Base-by-base conservation (phyloP, 192 early-diverging fungal species). In the Funneliformis mosseae region DNA sequence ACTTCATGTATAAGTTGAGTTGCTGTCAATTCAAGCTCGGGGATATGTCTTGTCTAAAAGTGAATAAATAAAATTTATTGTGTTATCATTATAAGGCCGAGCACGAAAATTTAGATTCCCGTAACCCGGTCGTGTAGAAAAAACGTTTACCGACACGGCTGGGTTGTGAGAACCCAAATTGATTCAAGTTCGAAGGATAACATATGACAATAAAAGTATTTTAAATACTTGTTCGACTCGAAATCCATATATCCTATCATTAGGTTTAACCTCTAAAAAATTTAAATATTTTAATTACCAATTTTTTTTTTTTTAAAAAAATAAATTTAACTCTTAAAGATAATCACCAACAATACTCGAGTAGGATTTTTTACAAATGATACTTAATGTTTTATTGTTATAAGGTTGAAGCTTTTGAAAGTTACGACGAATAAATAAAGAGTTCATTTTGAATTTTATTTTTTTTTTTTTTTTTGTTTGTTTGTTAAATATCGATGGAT, bases 1-100 rank as follows among this genome's bases (percentile, higher is more conserved):
- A 84, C 81, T 46, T 90, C 83, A 83, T 97, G 96, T 71, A 90
- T 88, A 74, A 97, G 85, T 21, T 89, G 86, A 66, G 95, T 87
- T 0, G 95, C 94, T 28, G 88, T 91, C 38, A 96, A 86, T 79
- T 96, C 90, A 50, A 96, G 91, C 82, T 97, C 95, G 39, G 87
- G 84, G 18, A 97, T 89, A 33, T 80, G 81, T 43, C 88, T 88
- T 5, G 87, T 82, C 84, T 92, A 83, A 64, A 33, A 69, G 6
- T 39, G 11, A 69, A 33, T 18, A 33, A 42, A 21, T 16, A 39
- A 69, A 39, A 9, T 69, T 39, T 25, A 64, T 64, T 27, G 8
- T 64, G 23, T 64, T 23, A 72, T 41, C n/a, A 64, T 50, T 33
- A 33, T 33, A 33, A 33, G 33, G 33, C 33, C 33, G 33, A 33